Percentiles rank a stretch among this genome's conserved stretches.
Conservation (phyloP, 2,329 filamentous ascomycete genomes). For the Aspergillus udagawae region DNA sequence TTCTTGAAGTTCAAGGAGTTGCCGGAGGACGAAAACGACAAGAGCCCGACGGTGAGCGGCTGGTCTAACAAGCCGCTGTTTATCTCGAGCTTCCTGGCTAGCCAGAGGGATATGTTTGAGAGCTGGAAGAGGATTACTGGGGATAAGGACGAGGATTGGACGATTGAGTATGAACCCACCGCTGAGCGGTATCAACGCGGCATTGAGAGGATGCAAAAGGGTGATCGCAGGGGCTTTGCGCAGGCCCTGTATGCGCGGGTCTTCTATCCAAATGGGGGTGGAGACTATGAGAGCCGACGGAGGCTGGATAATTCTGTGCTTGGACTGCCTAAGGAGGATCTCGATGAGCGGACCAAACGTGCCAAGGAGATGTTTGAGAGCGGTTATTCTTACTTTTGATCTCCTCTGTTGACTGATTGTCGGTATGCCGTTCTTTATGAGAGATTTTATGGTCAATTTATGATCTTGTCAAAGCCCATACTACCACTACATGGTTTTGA, state of each 20-base stretch:
- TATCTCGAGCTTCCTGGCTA: conserved; percentile 54
- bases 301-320: conserved; percentile 48
- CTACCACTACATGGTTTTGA: too few species aligned
- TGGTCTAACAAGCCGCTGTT: conserved; percentile 45
- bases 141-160: conserved; percentile 58
- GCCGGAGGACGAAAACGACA: conserved; percentile 4
- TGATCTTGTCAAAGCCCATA: neutral
- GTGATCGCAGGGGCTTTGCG: conserved; percentile 41
- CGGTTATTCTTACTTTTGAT: neutral
- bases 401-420: too few species aligned
- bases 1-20: conserved; percentile 42
- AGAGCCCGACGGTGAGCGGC: conserved; percentile 28
- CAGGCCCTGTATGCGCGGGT: conserved; percentile 52
- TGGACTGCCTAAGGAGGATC: conserved; percentile 53
- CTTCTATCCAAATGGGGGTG: conserved; percentile 46
- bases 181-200: conserved; percentile 47
- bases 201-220: conserved; percentile 40
- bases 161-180: conserved; percentile 46
- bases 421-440: neutral
- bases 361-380: conserved; percentile 19
- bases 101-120: conserved; percentile 61
- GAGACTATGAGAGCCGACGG: conserved; percentile 36
- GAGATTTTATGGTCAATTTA: neutral
- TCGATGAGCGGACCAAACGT: conserved; percentile 53
- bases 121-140: conserved; percentile 54